phyloP scores from a whole-genome alignment of 495 filamentous ascomycete species.

The Penicillium salamii region DNA sequence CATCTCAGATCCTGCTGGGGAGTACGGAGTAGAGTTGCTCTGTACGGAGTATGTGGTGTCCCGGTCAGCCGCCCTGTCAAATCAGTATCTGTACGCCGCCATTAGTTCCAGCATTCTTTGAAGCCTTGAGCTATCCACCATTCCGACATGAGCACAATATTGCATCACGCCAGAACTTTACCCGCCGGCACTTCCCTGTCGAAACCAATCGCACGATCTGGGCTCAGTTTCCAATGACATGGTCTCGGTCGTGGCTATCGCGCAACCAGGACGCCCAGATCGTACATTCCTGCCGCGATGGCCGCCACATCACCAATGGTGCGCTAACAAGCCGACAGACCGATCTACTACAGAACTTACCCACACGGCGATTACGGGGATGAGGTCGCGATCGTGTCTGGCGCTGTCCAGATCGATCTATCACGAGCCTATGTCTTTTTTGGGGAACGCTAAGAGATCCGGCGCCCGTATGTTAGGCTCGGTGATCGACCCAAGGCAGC shows the following conservation, averaged over 20 bases:
- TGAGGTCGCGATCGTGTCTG: neutral
- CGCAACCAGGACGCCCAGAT: neutral
- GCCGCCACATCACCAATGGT: conserved; percentile 1
- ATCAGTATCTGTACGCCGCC: too few relatives aligned
- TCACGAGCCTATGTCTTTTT: neutral
- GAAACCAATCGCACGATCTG: neutral
- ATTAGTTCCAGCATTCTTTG: neutral
- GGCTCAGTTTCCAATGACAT: neutral
- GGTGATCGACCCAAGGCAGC: conserved; percentile 29
- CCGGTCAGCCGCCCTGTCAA: too few relatives aligned
- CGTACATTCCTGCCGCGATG: conserved; percentile 1
- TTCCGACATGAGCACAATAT: conserved; percentile 3
- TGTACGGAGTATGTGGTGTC: too few relatives aligned
- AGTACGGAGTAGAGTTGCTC: too few relatives aligned
- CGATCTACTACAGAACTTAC: neutral
- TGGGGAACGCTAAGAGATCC: neutral
- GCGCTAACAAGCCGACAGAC: neutral
- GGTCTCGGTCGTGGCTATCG: neutral
- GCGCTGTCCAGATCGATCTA: conserved; percentile 10
- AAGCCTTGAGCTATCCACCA: neutral
- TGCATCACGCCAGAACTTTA: conserved; percentile 1
- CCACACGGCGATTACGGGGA: neutral
- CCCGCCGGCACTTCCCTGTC: neutral
- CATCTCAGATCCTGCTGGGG: too few relatives aligned
- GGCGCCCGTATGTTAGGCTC: conserved; percentile 1